A percentile compares a stretch with the other conserved stretches of the same genome.
Conservation (phyloP, 78 protist genomes). For the Paulinella micropora region DNA sequence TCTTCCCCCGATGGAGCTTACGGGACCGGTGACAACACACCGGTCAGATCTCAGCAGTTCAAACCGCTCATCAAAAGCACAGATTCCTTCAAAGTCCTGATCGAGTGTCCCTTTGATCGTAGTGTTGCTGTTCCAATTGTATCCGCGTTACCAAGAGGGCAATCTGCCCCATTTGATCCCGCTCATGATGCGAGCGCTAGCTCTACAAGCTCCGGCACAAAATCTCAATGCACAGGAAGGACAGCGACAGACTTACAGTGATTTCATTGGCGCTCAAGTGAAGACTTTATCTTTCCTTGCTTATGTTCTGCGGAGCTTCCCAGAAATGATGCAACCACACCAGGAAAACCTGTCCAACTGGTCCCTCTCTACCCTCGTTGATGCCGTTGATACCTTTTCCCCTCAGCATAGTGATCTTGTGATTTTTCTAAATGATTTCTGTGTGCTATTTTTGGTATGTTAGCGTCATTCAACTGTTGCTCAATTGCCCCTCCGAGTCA, state of each 20-base stretch:
- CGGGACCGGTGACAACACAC: neutral
- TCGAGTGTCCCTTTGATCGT: slow-evolving; percentile 80
- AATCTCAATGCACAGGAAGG: neutral
- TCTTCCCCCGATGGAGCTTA: neutral
- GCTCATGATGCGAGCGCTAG: slow-evolving; percentile 44
- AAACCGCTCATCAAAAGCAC: neutral
- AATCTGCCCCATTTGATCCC: slow-evolving; percentile 50
- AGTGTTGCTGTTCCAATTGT: slow-evolving; percentile 68
- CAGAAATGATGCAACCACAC: slow-evolving; percentile 32
- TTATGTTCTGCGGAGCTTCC: slow-evolving; percentile 47
- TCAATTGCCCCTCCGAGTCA: slow-evolving; percentile 56
- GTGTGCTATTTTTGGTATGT: too few species aligned
- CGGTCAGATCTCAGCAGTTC: neutral
- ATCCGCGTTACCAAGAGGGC: slow-evolving; percentile 23
- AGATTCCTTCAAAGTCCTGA: slow-evolving; percentile 58
- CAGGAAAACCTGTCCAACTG: slow-evolving; percentile 50
- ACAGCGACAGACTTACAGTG: slow-evolving; percentile 35
- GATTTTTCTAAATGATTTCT: too few species aligned
- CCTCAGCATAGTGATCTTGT: too few species aligned
- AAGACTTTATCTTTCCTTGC: slow-evolving; percentile 74
- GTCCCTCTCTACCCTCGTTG: too few species aligned
- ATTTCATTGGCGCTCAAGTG: slow-evolving; percentile 65
- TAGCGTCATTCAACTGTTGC: slow-evolving; percentile 56
- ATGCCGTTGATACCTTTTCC: too few species aligned
- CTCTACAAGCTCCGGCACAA: slow-evolving; percentile 26